Base-by-base conservation (phyloP, 1,139 yeast genomes). In the Taiozyma sp. region DNA sequence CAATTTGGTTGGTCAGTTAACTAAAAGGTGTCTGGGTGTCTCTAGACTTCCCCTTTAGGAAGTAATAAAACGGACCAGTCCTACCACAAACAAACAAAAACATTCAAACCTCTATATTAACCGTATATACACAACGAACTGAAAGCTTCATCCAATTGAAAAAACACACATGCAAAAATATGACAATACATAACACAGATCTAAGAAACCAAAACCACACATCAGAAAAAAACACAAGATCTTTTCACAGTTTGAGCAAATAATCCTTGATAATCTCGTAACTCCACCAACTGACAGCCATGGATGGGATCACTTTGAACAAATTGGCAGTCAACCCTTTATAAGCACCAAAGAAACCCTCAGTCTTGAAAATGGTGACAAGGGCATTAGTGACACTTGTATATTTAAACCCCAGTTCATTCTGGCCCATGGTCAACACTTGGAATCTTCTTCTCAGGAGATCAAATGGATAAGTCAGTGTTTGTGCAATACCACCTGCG, bases 211-310 rank as follows among this genome's bases (percentile, higher is more conserved):
- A 40, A 24, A 22, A 22, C 26, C 7, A 24, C 13, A 14, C 13
- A 39, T 39, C 13, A 9, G n/a, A n/a, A 16, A 35, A 37, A 19
- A 19, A 19, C 19, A 19, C 19, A 19, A 19, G 19, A 10, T 19
- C 13, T 21, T 9, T 5, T 44, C 48, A 53, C 29, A 53, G 28
- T n/a, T 30, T 49, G 47, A 56, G 45, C 48, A 69, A 46, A 34
- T 60, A 56, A 39, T 68, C 83, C 61, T 77, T 77, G 26, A 86
- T 73, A 42, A 80, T 67, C 65, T 91, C 98, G 68, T 87, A 91
- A 54, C 88, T 81, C 53, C 88, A 73, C 97, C 97, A 93, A 55
- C 91, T 87, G 22, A 91, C 90, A 3, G 98, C 98, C 93, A 91
- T 91, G 9, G 95, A 84, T 0, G 97, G 97, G 41, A 89, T 88